These are phyloP conservation scores for Cryptosporidium xiaoi DNA, from an alignment of 169 alveolate genomes.

Conservation along the genomic window DNA sequence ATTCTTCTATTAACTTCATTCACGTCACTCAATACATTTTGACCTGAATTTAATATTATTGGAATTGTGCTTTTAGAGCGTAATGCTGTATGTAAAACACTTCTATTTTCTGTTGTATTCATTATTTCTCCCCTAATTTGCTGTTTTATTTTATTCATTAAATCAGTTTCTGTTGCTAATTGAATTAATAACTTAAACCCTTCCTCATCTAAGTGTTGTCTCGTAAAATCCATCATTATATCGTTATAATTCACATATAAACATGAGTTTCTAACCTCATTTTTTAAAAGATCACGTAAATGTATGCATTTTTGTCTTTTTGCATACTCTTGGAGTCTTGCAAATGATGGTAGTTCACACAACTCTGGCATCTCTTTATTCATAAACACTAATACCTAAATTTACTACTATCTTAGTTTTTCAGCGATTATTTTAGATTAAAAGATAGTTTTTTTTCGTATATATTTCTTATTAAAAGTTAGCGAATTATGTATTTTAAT, in stretches of 20 bases:
- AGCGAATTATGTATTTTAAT: too few relatives aligned
- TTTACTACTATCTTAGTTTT: neutral
- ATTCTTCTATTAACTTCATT: constrained; percentile 82
- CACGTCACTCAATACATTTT: constrained; percentile 82
- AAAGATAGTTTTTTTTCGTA: too few relatives aligned
- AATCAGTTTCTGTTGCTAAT: constrained; percentile 78
- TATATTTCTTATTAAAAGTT: too few relatives aligned
- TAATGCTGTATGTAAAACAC: constrained; percentile 96
- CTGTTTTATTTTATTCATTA: constrained; percentile 76
- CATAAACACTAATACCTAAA: neutral
- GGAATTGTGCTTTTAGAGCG: constrained; percentile 82
- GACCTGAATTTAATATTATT: constrained; percentile 42
- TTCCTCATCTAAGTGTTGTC: constrained; percentile 81
- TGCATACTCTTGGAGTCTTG: constrained; percentile 19
- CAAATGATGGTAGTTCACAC: constrained; percentile 38
- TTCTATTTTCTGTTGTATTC: constrained; percentile 94
- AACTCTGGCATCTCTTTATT: constrained; percentile 29
- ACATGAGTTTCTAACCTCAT: constrained; percentile 78
- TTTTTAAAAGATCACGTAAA: constrained; percentile 79
- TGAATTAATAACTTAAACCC: constrained; percentile 77
- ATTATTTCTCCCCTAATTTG: constrained; percentile 90
- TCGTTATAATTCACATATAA: constrained; percentile 76
- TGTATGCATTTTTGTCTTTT: constrained; percentile 75
- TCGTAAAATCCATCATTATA: constrained; percentile 84
- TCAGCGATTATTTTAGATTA: too few relatives aligned